Evolutionary conservation across 139 green algal species (phyloP), one percentile per base, ranked within the genome.

Genomic region (Tetratostichococcus sp.): DNA sequence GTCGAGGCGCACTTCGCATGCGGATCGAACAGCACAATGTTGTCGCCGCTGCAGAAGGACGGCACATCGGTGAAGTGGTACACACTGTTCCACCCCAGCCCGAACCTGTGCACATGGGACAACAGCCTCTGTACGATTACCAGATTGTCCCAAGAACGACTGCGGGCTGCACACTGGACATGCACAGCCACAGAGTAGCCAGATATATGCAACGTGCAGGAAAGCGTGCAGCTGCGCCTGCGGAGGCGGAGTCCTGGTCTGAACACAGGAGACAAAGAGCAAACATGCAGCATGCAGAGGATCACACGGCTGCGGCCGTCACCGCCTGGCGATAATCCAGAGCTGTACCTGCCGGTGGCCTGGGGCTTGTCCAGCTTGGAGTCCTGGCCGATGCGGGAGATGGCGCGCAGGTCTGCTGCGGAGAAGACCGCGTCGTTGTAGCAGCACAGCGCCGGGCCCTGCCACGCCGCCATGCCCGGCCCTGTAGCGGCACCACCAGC

Each of bases 31-130:
- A 89, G 77, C 25, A 96, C 91, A 19, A 94, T 79, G 65, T 89
- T 79, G 25, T 91, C 82, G 0, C 91, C 91, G 3, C 68, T 85
- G 21, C 94, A 88, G 81, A 95, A 94, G 35, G 43, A 75, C 4
- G 90, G 90, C 73, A 95, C 72, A 69, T 95, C 90, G 0, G 90
- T 95, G 35, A 91, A 83, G 76, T 94, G 86, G 79, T 94, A 94
- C 1, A 88, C 81, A 8, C 86, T 77, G 72, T 94, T 94, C 77
- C 92, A 94, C 30, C 91, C 91, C 57, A 94, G 78, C 1, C 84
- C 86, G 80, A 88, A 91, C 67, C 86, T 77, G 3, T 80, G 26
- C 2, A 25, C 50, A 23, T 4, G 19, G 50, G 2, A 50, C 6
- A 50, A 50, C 39, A n/a, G n/a, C n/a, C n/a, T n/a, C n/a, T n/a